Base-by-base conservation (phyloP, 257 asterid species). In the Galeopsis tetrahit region DNA sequence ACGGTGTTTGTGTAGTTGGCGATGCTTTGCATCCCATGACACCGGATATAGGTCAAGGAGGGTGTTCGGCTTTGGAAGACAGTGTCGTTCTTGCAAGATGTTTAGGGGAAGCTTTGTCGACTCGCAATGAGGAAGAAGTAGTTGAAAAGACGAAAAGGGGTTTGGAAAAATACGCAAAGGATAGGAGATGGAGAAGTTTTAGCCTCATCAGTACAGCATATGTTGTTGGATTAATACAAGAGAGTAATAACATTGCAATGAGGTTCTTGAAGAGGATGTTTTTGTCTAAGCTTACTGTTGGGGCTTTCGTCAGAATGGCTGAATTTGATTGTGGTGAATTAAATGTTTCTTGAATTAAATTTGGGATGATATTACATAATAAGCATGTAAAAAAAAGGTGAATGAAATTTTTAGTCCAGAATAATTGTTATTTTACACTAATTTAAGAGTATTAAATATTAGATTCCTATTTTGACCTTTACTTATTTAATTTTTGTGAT, bases 21-120 rank as follows among this genome's bases (percentile, higher is more conserved):
- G 94, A 88, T 53, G 97, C 97, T 14, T 79, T 88, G 72, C 97
- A 90, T 79, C 97, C 97, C 9, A 85, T 90, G 97, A 89, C 96
- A 32, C 91, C 96, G 5, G 97, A 90, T 52, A 10, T 88, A 43
- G 96, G 92, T 5, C 97, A 90, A 72, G 97, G 97, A 59, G 97
- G 94, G 7, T 88, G 92, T 51, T 90, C 94, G 4, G 84, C 96
- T 0, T 51, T 90, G n/a, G 97, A 88, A 74, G 96, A 87, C 46
- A 71, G 88, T 17, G 55, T 89, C 0, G 78, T 91, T 75, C 91
- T 90, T 15, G 92, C 94, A 2, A 79, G 83, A 74, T 89, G 92
- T 72, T 76, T 90, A 1, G 86, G 73, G 2, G 86, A 77, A 53
- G 84, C 89, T 52, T 38, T 82, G 40, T 34, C 66, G 4, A 59